Base-by-base conservation (phyloP, 495 filamentous ascomycete genomes). In the Terfezia claveryi region DNA sequence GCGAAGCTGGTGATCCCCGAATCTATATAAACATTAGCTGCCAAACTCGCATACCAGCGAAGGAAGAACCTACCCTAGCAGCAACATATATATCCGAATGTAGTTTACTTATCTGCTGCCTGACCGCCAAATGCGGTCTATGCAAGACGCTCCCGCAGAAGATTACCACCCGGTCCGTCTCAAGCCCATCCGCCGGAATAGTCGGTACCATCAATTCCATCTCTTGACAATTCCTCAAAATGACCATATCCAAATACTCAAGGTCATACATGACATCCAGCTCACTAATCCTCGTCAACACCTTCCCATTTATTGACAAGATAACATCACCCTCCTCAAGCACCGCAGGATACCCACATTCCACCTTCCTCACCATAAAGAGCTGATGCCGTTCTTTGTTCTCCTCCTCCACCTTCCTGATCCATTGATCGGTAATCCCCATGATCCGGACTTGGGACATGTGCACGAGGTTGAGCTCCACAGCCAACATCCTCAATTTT, bases 401-500 rank as follows among this genome's bases (percentile, higher is more conserved):
- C 54, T 87, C 83, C 53, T 77, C 67, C 37, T 88, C 80, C 23
- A 94, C 87, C 68, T 83, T 80, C 58, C 82, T 74, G 59, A 96
- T 94, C 92, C 91, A 95, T 52, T 92, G 82, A 62, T 95, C 88
- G 0, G 82, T 82, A 8, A 95, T 86, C 36, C 92, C 92, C 92
- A 99, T 96, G 57, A 95, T 86, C 27, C 88, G 81, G n/a, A 82
- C 91, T 70, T 96, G 91, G 56, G 80, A 84, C 91, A 99, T 96
- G 62, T 93, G 85, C 36, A 96, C 85, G 38, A 89, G 80, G 55
- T 92, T 86, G 66, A 87, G 87, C 68, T 99, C 91, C 66, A 94
- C 81, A 57, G 87, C 87, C 52, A 99, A 68, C 68, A 96, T 94
- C 16, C 87, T 77, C 20, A 96, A 71, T 56, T 81, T 82, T 0